Evolutionary conservation across 345 rosid species (phyloP), one percentile per base, ranked within the genome.

Genomic region (Aurinia saxatilis): DNA sequence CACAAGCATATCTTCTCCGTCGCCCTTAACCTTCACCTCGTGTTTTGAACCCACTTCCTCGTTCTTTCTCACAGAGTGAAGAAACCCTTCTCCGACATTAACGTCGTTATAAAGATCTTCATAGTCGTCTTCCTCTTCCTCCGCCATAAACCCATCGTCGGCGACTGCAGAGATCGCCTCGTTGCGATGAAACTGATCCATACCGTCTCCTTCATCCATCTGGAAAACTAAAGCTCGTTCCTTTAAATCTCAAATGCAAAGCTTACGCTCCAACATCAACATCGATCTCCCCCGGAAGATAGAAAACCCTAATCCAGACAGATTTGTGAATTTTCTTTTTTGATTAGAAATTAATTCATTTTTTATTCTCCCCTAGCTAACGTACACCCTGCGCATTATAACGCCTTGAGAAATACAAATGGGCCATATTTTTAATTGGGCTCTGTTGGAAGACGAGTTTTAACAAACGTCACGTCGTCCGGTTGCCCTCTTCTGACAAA

Each of bases 31-130:
- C 60, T 46, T 63, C 44, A 30, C 67, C 52, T 61, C 46, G 2
- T 58, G 67, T 36, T 61, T 70, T 23, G 75, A 71, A 57, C 76
- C 80, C 33, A 19, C 34, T 36, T 75, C 81, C 50, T 84, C 86
- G 60, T 66, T 82, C 75, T 81, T 81, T 62, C 66, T 73, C 68
- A 77, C 21, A 48, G 82, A 67, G 74, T 86, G 91, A 38, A 82
- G 77, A 76, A 89, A 89, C 25, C 80, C 84, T 77, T 84, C 91
- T 31, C 95, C 89, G 3, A 89, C 87, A 63, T 89, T 89, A 25
- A 89, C 96, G 50, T 89, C 91, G 50, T 81, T 86, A 49, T 89
- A 86, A 13, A 86, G 74, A 75, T 89, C 95, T 57, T 89, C 90
- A 11, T 82, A 89, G 53, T 89, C 96, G 14, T 86, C 96, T 4